A percentile compares a stretch with the other conserved stretches of the same genome.
phyloP scores from a whole-genome alignment of 2,329 filamentous ascomycete species.

The Aspergillus ustus region DNA sequence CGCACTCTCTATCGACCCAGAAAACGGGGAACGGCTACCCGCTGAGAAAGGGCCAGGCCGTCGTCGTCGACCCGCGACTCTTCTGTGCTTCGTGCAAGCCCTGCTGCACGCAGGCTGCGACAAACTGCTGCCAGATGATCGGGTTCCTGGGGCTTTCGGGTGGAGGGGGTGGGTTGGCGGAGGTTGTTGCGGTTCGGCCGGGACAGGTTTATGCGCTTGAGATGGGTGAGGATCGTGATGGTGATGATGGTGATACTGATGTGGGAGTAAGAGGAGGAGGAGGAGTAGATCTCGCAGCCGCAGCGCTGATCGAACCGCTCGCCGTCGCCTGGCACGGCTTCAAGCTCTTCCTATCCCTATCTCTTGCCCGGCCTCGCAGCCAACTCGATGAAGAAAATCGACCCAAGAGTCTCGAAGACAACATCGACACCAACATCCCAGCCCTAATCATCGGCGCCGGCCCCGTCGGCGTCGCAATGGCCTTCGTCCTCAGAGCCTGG shows the following conservation, averaged over 20 bases:
- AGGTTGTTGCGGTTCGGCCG: slow-evolving; percentile 12
- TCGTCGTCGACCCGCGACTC: slow-evolving; percentile 21
- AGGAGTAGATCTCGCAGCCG: slow-evolving; percentile 13
- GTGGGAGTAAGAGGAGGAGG: not conserved
- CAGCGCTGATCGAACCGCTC: slow-evolving; percentile 21
- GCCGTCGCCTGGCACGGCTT: slow-evolving; percentile 20
- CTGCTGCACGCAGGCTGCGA: slow-evolving; percentile 13
- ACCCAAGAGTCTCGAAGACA: not conserved
- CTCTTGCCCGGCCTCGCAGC: too few species aligned
- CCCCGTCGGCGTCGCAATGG: slow-evolving; percentile 13
- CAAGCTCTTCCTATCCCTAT: not conserved
- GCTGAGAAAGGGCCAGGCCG: slow-evolving; percentile 8
- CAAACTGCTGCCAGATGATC: slow-evolving; percentile 18
- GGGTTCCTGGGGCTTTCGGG: slow-evolving; percentile 22
- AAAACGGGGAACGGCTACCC: not conserved
- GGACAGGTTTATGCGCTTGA: slow-evolving; percentile 8
- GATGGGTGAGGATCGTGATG: not conserved
- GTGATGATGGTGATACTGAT: too few species aligned
- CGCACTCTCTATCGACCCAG: not conserved
- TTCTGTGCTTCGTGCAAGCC: slow-evolving; percentile 16
- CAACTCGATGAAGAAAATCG: too few species aligned
- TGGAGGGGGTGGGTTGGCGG: slow-evolving; percentile 18
- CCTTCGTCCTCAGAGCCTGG: slow-evolving; percentile 9
- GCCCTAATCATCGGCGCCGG: slow-evolving; percentile 12
- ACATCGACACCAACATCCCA: not conserved